Evolutionary conservation across 169 alveolate genomes (phyloP).

Genomic region (Plasmodium vinckei): DNA sequence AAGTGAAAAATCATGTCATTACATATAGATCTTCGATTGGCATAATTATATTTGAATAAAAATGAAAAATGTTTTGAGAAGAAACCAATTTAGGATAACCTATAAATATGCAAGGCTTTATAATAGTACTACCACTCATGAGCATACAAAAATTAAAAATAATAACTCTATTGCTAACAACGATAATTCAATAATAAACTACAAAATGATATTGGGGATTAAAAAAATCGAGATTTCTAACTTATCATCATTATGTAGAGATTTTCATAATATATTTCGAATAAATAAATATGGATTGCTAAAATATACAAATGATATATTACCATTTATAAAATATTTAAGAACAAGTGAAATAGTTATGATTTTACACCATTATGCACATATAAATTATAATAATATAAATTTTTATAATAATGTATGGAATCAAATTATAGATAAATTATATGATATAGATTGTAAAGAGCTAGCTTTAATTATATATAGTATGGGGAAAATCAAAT

Average conservation of each 20-base stretch:
- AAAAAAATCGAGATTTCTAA: constrained; percentile 51
- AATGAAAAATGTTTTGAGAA: constrained; percentile 5
- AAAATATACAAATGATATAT: constrained; percentile 68
- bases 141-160: neutral
- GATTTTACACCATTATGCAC: constrained; percentile 73
- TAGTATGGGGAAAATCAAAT: constrained; percentile 77
- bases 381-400: constrained; percentile 49
- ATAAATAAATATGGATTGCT: constrained; percentile 48
- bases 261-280: constrained; percentile 75
- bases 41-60: neutral
- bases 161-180: neutral
- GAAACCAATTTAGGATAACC: neutral
- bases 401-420: constrained; percentile 59
- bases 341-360: constrained; percentile 76
- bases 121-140: neutral
- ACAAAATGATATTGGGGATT: constrained; percentile 70
- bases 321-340: constrained; percentile 57
- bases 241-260: constrained; percentile 75
- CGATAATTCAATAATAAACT: constrained; percentile 61
- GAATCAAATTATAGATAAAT: constrained; percentile 24
- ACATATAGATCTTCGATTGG: too few relatives aligned
- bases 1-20: too few relatives aligned
- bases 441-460: constrained; percentile 74
- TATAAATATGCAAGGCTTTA: constrained; percentile 1
- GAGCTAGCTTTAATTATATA: constrained; percentile 66